These are phyloP conservation scores for Allium sativum DNA, from an alignment of 106 monocot species.

Conservation along the genomic window DNA sequence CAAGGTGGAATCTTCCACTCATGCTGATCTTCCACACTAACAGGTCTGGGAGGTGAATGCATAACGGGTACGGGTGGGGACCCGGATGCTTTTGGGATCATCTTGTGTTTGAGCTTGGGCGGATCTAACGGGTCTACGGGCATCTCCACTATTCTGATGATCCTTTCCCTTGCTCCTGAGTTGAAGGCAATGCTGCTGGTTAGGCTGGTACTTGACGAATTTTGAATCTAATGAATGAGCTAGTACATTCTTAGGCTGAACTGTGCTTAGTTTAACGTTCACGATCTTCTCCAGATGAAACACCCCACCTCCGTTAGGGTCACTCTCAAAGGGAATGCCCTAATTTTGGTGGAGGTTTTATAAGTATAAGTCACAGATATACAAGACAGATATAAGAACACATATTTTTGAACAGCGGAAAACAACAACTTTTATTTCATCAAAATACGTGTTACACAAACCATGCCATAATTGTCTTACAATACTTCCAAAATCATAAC, in stretches of 20 bases:
- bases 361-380: no score
- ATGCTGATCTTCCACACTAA: conserved; percentile 92
- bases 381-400: no score
- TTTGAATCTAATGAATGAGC: conserved; percentile 67
- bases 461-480: no score
- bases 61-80: conserved; percentile 91
- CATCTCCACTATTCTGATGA: conserved; percentile 88
- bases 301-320: no score
- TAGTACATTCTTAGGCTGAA: conserved; percentile 94
- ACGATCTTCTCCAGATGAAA: conserved; percentile 96
- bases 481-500: no score
- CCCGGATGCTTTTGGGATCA: conserved; percentile 78
- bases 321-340: no score
- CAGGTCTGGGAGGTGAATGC: conserved; percentile 96
- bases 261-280: conserved; percentile 76
- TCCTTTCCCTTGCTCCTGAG: conserved; percentile 88
- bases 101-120: conserved; percentile 96
- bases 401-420: no score
- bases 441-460: no score
- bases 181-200: conserved; percentile 82
- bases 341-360: no score
- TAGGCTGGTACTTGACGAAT: conserved; percentile 91
- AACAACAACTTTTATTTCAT: no score
- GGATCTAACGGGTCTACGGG: conserved; percentile 93
- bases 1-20: conserved; percentile 99